These are phyloP conservation scores for Amanita fuliginea DNA, from an alignment of 768 basidiomycete species.

Conservation along the genomic window DNA sequence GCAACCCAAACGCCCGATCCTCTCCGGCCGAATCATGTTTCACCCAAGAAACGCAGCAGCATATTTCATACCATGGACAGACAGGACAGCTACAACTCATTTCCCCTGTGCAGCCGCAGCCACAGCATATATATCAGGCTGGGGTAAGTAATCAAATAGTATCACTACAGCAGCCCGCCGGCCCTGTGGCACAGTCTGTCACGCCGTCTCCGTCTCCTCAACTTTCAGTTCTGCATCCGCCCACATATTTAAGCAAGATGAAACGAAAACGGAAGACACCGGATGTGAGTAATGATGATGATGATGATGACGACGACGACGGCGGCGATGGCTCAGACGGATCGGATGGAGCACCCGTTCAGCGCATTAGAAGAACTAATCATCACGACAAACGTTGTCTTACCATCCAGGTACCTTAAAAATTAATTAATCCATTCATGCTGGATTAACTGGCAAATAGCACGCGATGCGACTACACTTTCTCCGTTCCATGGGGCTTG, in stretches of 20 bases:
- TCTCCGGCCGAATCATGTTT: not conserved
- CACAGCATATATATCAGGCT: slow-evolving; percentile 1
- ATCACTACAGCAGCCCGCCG: slow-evolving; percentile 6
- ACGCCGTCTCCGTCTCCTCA: slow-evolving; percentile 23
- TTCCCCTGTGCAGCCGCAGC: not conserved
- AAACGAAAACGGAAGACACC: slow-evolving; percentile 21
- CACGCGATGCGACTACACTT: slow-evolving; percentile 63
- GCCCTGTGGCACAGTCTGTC: slow-evolving; percentile 14
- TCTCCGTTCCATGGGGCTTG: slow-evolving; percentile 45
- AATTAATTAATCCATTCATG: not conserved
- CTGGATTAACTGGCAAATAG: slow-evolving; percentile 20
- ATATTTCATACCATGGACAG: not conserved
- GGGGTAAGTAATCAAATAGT: slow-evolving; percentile 2
- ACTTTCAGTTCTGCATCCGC: slow-evolving; percentile 9
- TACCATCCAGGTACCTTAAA: slow-evolving; percentile 48
- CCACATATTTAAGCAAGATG: not conserved
- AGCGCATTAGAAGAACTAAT: slow-evolving; percentile 33
- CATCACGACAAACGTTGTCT: slow-evolving; percentile 56
- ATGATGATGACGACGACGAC: slow-evolving; percentile 24
- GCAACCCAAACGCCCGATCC: slow-evolving; percentile 10
- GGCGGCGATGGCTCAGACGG: slow-evolving; percentile 21
- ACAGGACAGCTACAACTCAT: not conserved
- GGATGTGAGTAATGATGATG: slow-evolving; percentile 16
- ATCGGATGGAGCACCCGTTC: not conserved
- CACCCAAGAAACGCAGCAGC: not conserved